A percentile compares a stretch with the other conserved stretches of the same genome.
phyloP scores from a whole-genome alignment of 306 rosid genomes.

The Crotalaria pallida region DNA sequence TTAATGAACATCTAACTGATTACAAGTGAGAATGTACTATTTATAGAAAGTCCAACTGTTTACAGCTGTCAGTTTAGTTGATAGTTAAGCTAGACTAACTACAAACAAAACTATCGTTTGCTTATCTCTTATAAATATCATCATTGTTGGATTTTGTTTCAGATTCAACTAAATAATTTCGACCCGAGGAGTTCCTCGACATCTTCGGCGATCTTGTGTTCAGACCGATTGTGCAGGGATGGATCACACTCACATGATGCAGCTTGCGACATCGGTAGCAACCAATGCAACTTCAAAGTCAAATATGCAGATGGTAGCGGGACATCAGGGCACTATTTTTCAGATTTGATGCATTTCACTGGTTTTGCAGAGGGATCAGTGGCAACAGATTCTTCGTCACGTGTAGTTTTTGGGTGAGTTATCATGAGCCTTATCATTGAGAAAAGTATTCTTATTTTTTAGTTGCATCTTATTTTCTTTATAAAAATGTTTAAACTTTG shows the following conservation, averaged over 20 bases:
- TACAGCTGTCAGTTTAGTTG: no score
- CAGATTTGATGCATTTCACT: constrained; percentile 65
- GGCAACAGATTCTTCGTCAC: constrained; percentile 51
- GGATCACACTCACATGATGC: constrained; percentile 63
- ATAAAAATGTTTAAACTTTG: constrained; percentile 10
- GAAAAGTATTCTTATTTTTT: not conserved
- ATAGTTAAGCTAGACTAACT: no score
- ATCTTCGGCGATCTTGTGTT: constrained; percentile 55
- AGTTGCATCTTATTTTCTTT: not conserved
- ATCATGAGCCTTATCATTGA: not conserved
- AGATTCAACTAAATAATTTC: constrained; percentile 66
- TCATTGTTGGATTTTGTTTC: no score
- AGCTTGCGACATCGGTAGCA: constrained; percentile 47
- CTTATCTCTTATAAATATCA: no score
- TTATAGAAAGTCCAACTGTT: no score
- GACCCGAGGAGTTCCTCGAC: constrained; percentile 81
- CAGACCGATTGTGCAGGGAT: constrained; percentile 55
- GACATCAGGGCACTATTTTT: constrained; percentile 71
- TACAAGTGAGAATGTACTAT: no score
- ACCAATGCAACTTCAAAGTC: constrained; percentile 67
- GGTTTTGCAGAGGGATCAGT: constrained; percentile 43
- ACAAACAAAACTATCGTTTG: no score
- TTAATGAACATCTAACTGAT: no score
- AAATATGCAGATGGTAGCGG: constrained; percentile 93
- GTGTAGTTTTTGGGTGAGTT: constrained; percentile 74